Base-by-base conservation (phyloP, 371 early-diverging fungal genomes). In the Coemansia sp. region DNA sequence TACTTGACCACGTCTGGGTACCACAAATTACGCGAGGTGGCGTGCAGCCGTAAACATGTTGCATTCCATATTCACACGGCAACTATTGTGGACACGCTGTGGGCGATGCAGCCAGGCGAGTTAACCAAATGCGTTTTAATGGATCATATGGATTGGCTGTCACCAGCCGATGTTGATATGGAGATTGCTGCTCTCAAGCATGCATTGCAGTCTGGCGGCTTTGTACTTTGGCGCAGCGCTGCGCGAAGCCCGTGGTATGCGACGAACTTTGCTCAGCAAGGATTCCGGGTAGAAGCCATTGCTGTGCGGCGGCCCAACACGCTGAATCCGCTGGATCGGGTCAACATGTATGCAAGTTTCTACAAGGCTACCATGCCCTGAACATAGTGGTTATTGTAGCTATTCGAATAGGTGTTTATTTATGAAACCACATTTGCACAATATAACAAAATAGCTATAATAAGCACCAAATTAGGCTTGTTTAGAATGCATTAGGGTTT, bases 131-230 rank as follows among this genome's bases (percentile, higher is more conserved):
- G 89, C 12, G 88, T 92, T 10, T 79, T 91, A 11, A 93, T 93
- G 92, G 94, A 93, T 71, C 94, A 93, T 69, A 86, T 93, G 84
- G 92, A 93, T 67, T 92, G 94, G 94, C 91, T 90, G 70, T 77
- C 82, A 36, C 74, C 78, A 9, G 72, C 84, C 40, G 82, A 85
- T 52, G 85, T 83, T 39, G 84, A 86, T 39, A 80, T 81, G 6
- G 92, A 93, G 75, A 86, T 91, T 44, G 59, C 24, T 24, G 85
- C 86, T 36, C 86, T 91, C 67, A 81, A 84, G 6, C 76, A 86
- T 37, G 82, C 83, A 29, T 64, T 87, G 31, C 80, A 81, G 24
- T 71, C 51, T n/a, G 87, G 86, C 33, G 93, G 93, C 3, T 83
- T 83, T 59, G 92, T 89, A 18, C 87, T 85, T 50, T 91, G 91